Base-by-base conservation (phyloP, 805 yeast genomes). In the Zygoascus bituminiphila region DNA sequence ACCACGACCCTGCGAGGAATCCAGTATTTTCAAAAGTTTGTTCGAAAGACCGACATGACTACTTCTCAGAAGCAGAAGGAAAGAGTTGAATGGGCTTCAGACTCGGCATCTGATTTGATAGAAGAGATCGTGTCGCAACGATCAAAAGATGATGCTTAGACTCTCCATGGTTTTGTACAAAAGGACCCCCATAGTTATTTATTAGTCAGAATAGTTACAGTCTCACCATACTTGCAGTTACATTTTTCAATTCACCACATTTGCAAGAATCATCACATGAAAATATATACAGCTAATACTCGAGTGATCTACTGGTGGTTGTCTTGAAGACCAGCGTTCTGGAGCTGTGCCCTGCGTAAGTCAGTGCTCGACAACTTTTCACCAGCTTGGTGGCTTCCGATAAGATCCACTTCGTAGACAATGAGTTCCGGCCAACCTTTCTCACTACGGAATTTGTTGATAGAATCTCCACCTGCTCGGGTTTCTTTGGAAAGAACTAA, bases 401-500 rank as follows among this genome's bases (percentile, higher is more conserved):
- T 68, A 2, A 88, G 84, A 42, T 75, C 72, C 2, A 81, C 77
- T 22, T 75, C 78, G 54, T 73, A 71, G 0, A 85, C 64, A 1
- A 61, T 67, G 41, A 93, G 67, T 36, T 61, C 61, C 0, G 64
- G 64, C 69, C 84, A 78, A 0, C 79, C 80, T 45, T 76, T 74
- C 25, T 74, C 77, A 5, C 50, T 46, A 55, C 99, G 75, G 35
- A 73, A 73, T 12, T 77, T 68, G 59, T 94, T 93, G 40, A 93
- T 82, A 49, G 71, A 70, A 0, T 68, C 75, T 0, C 86, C 98
- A 1, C 98, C 98, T 8, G 72, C 62, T 0, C 72, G 65, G 0
- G 97, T 83, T 58, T 93, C 98, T 40, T 78, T 72, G 54, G 95
- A 86, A 2, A 93, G 79, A 0, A 91, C 80, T 37, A 93, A 71